Percentiles rank a stretch among this genome's conserved stretches.
Conservation (phyloP, 116 monocot genomes). For the Posidonia oceanica region DNA sequence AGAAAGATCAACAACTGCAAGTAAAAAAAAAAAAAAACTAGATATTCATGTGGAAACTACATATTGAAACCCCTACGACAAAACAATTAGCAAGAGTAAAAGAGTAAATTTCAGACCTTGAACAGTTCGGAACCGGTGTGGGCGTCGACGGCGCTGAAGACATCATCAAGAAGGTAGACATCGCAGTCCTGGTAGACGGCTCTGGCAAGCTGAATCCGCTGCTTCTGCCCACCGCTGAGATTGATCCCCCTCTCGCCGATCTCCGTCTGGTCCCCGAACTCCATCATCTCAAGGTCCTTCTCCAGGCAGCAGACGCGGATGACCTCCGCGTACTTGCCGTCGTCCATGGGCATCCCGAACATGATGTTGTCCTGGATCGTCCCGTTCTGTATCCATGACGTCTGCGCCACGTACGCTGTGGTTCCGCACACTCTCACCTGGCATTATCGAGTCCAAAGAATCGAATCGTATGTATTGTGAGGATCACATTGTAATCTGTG, state of each 20-base stretch:
- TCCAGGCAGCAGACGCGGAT: conserved; percentile 52
- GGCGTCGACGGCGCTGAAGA: conserved; percentile 84
- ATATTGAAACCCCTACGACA: not conserved
- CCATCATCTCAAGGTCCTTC: conserved; percentile 81
- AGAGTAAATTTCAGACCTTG: conserved; percentile 24
- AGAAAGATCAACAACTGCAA: too few relatives aligned
- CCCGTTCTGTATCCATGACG: conserved; percentile 78
- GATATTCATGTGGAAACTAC: conserved; percentile 1
- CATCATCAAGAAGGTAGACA: conserved; percentile 74
- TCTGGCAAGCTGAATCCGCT: conserved; percentile 71
- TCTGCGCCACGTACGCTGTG: conserved; percentile 71
- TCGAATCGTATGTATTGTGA: too few relatives aligned
- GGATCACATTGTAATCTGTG: too few relatives aligned
- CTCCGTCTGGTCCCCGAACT: conserved; percentile 80
- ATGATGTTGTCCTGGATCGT: conserved; percentile 68
- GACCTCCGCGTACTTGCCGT: conserved; percentile 38
- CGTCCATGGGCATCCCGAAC: conserved; percentile 47
- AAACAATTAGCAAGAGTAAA: not conserved
- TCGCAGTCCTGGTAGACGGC: conserved; percentile 80
- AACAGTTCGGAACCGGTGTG: conserved; percentile 77
- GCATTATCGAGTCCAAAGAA: not conserved
- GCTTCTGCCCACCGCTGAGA: conserved; percentile 87
- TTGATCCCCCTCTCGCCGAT: conserved; percentile 86
- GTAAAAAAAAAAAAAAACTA: too few relatives aligned
- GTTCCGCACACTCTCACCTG: conserved; percentile 64